Conservation (phyloP, 2,329 filamentous ascomycete species). For the Sporothrix pseudoabietina region DNA sequence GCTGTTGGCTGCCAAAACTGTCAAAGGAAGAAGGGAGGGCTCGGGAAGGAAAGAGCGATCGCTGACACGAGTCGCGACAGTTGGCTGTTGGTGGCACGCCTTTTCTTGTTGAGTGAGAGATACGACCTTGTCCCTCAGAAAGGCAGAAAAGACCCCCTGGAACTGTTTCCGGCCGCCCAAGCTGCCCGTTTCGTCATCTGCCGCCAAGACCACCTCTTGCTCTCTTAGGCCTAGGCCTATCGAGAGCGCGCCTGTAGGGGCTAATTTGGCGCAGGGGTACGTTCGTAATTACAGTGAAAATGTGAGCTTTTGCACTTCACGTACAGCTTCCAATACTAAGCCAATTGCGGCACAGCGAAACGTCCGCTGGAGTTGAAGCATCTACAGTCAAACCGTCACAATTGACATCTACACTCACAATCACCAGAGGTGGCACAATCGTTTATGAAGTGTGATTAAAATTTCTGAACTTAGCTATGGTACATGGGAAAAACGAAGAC, state of each 20-base stretch:
- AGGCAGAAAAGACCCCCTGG: background rate
- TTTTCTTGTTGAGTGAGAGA: background rate
- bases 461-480: slow-evolving; percentile 31
- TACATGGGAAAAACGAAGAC: slow-evolving; percentile 27
- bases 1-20: background rate
- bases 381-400: background rate
- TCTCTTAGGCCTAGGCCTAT: background rate
- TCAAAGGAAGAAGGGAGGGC: background rate
- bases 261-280: slow-evolving; percentile 8
- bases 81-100: background rate
- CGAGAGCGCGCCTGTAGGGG: background rate
- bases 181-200: slow-evolving; percentile 23
- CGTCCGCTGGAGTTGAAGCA: background rate
- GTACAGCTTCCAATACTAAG: background rate
- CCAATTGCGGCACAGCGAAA: slow-evolving; percentile 9
- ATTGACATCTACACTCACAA: background rate
- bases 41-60: background rate
- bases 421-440: background rate
- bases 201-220: background rate
- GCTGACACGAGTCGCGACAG: slow-evolving; percentile 13
- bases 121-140: background rate
- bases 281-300: background rate
- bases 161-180: slow-evolving; percentile 15
- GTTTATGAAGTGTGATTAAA: slow-evolving; percentile 21
- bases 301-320: background rate